Evolutionary conservation across 108 stramenopile genomes (phyloP), one percentile per base, ranked within the genome.

Genomic region (Cyclotella cryptica): DNA sequence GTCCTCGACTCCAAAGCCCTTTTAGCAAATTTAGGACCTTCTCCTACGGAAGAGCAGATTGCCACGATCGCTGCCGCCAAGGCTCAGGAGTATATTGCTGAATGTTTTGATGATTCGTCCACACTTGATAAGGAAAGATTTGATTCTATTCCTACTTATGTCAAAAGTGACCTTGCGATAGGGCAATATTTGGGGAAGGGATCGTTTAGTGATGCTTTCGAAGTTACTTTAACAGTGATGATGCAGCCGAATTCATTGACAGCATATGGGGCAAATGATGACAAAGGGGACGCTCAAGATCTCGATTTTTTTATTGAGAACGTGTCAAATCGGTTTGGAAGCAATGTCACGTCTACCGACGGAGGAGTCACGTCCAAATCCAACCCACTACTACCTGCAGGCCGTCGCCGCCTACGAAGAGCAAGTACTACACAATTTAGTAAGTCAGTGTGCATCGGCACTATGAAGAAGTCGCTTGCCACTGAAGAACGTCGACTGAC

Each of bases 121-220:
- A 66, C 5, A 19, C 55, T 55, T 55, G 44, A 66, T 22, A 66
- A 47, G 22, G 27, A 18, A 58, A 27, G 14, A 22, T 66, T 66
- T 43, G 17, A 47, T 10, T 10, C 45, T 13, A 57, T 75, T 28
- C 74, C 53, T 11, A 26, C 55, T 53, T 64, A 45, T 27, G 22
- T 30, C 43, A 71, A 66, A 43, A 65, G 62, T 42, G 78, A 78
- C 57, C 18, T 78, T 8, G 46, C 66, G 5, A 55, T 78, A 8
- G 78, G 78, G 44, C 12, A 71, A 30, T 63, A 66, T 78, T 64
- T 78, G 61, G 78, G 78, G 12, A 78, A 58, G 30, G 78, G 78
- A 15, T 39, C 53, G 7, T 78, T 78, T 49, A 61, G 61, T 39
- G 78, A 78, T 66, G 78, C 42, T 18, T 78, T 78, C 57, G 78